Evolutionary conservation across 208 protist species (phyloP).

Genomic region (Trypanosoma vivax): DNA sequence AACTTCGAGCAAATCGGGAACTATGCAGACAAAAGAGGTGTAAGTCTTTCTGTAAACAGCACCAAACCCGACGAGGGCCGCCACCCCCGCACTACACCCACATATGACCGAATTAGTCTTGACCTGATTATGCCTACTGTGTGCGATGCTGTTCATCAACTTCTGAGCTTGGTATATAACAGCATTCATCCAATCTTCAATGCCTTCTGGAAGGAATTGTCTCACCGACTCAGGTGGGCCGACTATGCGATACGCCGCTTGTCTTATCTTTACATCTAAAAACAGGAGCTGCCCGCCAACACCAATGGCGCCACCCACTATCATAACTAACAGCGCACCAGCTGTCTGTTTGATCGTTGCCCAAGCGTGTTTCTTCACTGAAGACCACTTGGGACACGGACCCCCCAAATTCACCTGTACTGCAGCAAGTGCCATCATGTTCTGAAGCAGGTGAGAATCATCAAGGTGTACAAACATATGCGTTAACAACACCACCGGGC

Average conservation of each 20-base stretch:
- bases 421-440: constrained; percentile 34
- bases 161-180: neutral
- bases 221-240: neutral
- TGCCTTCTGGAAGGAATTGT: neutral
- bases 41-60: constrained; percentile 33
- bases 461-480: constrained; percentile 60
- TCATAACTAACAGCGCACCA: constrained; percentile 41
- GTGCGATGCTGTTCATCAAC: constrained; percentile 17
- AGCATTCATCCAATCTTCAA: neutral
- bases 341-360: constrained; percentile 14
- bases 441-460: constrained; percentile 39
- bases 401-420: constrained; percentile 50
- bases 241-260: neutral
- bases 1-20: constrained; percentile 32
- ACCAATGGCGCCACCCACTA: constrained; percentile 36
- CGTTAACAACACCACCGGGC: constrained; percentile 30
- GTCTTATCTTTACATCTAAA: constrained; percentile 25
- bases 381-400: constrained; percentile 8
- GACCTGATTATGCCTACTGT: constrained; percentile 25
- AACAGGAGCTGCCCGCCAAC: constrained; percentile 60
- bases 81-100: constrained; percentile 48
- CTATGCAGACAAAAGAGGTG: constrained; percentile 20
- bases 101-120: constrained; percentile 47
- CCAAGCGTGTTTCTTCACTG: constrained; percentile 15
- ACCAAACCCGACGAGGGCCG: constrained; percentile 51